Evolutionary conservation across 345 rosid species (phyloP), one percentile per base, ranked within the genome.

Genomic region (Syzygium jambos): DNA sequence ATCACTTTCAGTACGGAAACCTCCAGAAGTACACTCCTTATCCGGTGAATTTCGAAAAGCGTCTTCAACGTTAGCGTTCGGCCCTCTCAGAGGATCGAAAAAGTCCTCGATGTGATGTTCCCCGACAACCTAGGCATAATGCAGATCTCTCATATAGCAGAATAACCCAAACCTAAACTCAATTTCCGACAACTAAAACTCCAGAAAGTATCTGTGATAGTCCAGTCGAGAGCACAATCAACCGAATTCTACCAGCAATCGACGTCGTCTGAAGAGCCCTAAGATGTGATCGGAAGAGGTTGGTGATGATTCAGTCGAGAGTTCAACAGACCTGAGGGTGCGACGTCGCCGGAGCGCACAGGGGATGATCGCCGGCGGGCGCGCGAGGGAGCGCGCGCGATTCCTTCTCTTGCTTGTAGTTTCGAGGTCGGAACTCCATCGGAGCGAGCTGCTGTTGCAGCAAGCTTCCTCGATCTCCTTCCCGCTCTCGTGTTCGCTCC

Each of bases 351-450:
- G 89, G 77, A 57, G 93, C 30, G 59, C 88, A 92, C 84, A 96
- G 96, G 90, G 99, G 99, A 65, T 95, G 96, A 43, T 84, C 82
- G 15, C 86, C 90, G 85, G 92, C 91, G 86, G 86, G 89, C 88
- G 93, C 85, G 12, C 96, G 98, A 86, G 90, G 93, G 41, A 97
- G 94, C 88, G 91, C 88, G 87, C 88, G 92, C 85, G 91, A 89
- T 73, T 94, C 88, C 14, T 85, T 85, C 56, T 93, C 93, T 63
- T 91, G 91, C 38, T 51, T 87, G 90, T 94, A 97, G 87, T 94
- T 91, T 82, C 98, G 95, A 88, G 90, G 90, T 85, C 96, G 91
- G 93, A 95, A 96, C 92, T 95, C 96, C 93, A 96, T 92, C 78
- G 87, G 88, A 65, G 82, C 52, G 56, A 77, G 19, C 6, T 34